A percentile compares a stretch with the other conserved stretches of the same genome.
Evolutionary conservation across 2,329 filamentous ascomycete species (phyloP).

Genomic region (Xylariaceae sp.): DNA sequence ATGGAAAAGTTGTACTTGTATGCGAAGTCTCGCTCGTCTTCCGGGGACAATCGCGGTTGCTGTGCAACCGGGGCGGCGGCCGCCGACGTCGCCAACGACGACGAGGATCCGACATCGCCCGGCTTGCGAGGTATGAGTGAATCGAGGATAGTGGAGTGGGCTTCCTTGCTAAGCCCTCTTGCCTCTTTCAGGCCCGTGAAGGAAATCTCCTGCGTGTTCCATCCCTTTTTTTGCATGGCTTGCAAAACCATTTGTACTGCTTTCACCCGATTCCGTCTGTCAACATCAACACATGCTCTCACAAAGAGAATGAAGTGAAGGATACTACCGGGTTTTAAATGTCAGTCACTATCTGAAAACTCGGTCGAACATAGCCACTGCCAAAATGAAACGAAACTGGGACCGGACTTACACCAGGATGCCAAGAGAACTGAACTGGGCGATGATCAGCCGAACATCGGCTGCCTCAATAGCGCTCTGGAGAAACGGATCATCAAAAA

Average conservation of each 20-base stretch:
- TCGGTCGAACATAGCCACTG: background rate
- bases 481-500: background rate
- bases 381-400: background rate
- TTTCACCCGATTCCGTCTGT: slow-evolving; percentile 21
- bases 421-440: slow-evolving; percentile 11
- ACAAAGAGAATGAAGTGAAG: slow-evolving; percentile 28
- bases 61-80: background rate
- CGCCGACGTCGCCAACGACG: background rate
- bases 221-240: slow-evolving; percentile 20
- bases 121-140: slow-evolving; percentile 1
- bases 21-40: slow-evolving; percentile 16
- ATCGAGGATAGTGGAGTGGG: slow-evolving; percentile 2
- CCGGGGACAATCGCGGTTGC: background rate
- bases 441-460: slow-evolving; percentile 7
- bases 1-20: slow-evolving; percentile 19
- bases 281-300: slow-evolving; percentile 28
- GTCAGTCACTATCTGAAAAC: background rate
- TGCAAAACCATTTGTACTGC: slow-evolving; percentile 20
- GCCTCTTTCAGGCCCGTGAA: background rate
- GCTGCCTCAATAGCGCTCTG: background rate
- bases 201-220: slow-evolving; percentile 7
- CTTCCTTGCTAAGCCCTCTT: slow-evolving; percentile 1
- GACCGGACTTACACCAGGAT: slow-evolving; percentile 9
- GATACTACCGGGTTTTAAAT: slow-evolving; percentile 10
- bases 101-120: background rate